Conservation (phyloP, 2,329 filamentous ascomycete species). For the Colletotrichum endophyticum region DNA sequence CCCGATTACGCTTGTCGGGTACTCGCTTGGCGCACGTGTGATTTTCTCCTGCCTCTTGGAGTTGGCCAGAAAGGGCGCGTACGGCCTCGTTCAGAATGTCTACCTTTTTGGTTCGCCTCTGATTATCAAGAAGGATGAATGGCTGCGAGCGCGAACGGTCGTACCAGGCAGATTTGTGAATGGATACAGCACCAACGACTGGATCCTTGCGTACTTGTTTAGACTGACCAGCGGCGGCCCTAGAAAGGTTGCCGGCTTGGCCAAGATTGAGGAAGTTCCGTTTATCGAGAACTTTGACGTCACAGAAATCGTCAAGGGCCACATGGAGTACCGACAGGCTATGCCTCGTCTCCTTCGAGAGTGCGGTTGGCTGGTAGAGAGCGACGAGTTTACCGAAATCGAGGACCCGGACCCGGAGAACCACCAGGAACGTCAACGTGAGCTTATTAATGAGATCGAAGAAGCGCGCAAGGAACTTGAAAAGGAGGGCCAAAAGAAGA, state of each 20-base stretch:
- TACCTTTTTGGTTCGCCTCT: slow-evolving; percentile 93
- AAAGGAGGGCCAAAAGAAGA: slow-evolving; percentile 69
- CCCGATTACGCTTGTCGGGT: slow-evolving; percentile 91
- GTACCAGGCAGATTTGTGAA: slow-evolving; percentile 94
- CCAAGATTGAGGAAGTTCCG: slow-evolving; percentile 74
- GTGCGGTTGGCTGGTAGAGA: slow-evolving; percentile 89
- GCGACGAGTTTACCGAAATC: slow-evolving; percentile 94
- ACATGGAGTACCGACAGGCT: slow-evolving; percentile 94
- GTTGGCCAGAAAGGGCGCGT: slow-evolving; percentile 81
- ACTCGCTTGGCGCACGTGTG: slow-evolving; percentile 89
- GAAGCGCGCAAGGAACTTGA: slow-evolving; percentile 89
- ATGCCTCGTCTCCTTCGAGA: slow-evolving; percentile 89
- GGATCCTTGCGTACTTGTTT: slow-evolving; percentile 97
- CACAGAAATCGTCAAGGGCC: slow-evolving; percentile 83
- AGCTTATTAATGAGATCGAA: slow-evolving; percentile 96
- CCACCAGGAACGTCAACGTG: slow-evolving; percentile 83
- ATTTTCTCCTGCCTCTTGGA: slow-evolving; percentile 93
- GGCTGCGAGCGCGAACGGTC: slow-evolving; percentile 78
- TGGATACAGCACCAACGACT: slow-evolving; percentile 92
- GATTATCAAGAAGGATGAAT: slow-evolving; percentile 92
- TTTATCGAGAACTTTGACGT: slow-evolving; percentile 90
- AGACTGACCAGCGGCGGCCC: slow-evolving; percentile 92
- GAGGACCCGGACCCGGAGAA: slow-evolving; percentile 97
- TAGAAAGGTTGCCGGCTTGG: slow-evolving; percentile 84
- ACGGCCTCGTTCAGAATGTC: slow-evolving; percentile 90